Evolutionary conservation across 345 rosid genomes (phyloP).

Genomic region (Alliaria petiolata): DNA sequence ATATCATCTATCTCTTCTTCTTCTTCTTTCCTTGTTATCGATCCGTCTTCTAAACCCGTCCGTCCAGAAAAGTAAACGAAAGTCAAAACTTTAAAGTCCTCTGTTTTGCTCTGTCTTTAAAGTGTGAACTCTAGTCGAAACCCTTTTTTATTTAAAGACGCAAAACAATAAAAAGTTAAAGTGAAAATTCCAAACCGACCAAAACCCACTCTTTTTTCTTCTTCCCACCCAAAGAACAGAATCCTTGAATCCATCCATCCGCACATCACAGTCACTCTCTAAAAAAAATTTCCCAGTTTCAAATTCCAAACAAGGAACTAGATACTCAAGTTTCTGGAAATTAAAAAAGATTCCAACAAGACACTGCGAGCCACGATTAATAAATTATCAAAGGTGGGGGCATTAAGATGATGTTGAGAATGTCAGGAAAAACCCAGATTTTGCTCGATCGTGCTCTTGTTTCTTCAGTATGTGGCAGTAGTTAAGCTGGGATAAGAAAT

Average conservation of each 20-base stretch:
- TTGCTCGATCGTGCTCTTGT: slow-evolving; percentile 54
- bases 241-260: not conserved
- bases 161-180: not conserved
- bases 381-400: slow-evolving; percentile 8
- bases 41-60: too few relatives aligned
- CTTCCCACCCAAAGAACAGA: not conserved
- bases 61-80: too few relatives aligned
- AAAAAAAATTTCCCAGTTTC: slow-evolving; percentile 1
- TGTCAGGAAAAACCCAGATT: slow-evolving; percentile 56
- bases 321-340: not conserved
- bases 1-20: not conserved
- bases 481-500: slow-evolving; percentile 49
- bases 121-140: not conserved
- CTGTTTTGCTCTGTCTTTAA: too few relatives aligned
- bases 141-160: not conserved
- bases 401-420: slow-evolving; percentile 42
- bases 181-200: not conserved
- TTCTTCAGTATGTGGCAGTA: slow-evolving; percentile 65
- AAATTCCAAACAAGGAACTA: slow-evolving; percentile 5
- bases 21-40: too few relatives aligned
- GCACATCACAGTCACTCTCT: not conserved
- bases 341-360: not conserved
- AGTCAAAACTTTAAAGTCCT: too few relatives aligned
- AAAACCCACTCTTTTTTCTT: not conserved
- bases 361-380: not conserved